phyloP scores from a whole-genome alignment of 2,329 filamentous ascomycete genomes.

The Sclerotinia minor region DNA sequence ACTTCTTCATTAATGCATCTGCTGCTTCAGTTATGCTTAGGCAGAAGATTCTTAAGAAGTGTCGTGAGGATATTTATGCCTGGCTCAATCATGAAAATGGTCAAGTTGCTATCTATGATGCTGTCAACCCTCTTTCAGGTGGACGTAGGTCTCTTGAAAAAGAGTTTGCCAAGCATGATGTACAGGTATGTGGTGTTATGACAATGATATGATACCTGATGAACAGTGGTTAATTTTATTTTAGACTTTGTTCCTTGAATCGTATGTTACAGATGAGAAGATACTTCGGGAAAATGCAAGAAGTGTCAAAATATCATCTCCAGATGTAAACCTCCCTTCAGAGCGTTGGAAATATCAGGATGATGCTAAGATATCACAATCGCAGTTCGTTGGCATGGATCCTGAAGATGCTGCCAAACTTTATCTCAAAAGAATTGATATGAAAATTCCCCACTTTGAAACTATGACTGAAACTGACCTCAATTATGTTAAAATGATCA shows the following conservation, averaged over 20 bases:
- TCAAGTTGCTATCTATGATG: conserved; percentile 97
- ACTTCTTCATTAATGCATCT: conserved; percentile 95
- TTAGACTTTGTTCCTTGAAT: conserved; percentile 94
- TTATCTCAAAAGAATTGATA: conserved; percentile 85
- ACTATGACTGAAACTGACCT: conserved; percentile 93
- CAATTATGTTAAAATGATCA: conserved; percentile 99
- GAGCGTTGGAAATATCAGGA: conserved; percentile 16
- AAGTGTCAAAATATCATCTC: conserved; percentile 96
- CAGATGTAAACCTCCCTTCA: conserved; percentile 63
- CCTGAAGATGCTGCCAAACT: conserved; percentile 89
- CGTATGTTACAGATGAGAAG: conserved; percentile 85
- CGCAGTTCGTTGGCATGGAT: conserved; percentile 83
- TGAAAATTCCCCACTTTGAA: conserved; percentile 93
- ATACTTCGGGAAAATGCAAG: conserved; percentile 97
- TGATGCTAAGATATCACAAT: conserved; percentile 25
- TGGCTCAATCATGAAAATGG: conserved; percentile 97
- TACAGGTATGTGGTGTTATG: conserved; percentile 60
- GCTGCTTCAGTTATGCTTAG: conserved; percentile 88
- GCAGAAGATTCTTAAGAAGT: conserved; percentile 97
- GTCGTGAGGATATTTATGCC: conserved; percentile 92
- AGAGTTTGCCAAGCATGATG: conserved; percentile 96
- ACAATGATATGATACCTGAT: background rate
- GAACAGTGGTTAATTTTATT: conserved; percentile 26
- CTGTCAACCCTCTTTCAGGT: conserved; percentile 85
- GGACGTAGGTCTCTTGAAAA: conserved; percentile 84